These are phyloP conservation scores for Actinomortierella ambigua DNA, from an alignment of 371 early-diverging fungal species.

Conservation along the genomic window DNA sequence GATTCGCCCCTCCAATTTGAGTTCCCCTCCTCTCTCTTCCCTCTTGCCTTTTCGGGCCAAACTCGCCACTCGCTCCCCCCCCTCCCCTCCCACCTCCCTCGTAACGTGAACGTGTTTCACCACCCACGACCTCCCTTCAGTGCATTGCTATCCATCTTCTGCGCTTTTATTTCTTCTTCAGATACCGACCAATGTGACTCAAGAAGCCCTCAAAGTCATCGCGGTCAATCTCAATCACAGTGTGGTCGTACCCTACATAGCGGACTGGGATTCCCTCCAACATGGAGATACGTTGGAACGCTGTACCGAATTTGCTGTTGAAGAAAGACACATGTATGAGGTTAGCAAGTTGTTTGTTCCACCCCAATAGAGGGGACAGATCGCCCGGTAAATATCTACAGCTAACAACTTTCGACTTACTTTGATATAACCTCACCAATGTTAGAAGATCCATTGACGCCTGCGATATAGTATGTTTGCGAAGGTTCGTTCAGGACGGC, in stretches of 20 bases:
- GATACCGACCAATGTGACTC: slow-evolving; percentile 34
- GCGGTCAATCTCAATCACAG: slow-evolving; percentile 39
- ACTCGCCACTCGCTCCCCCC: too few relatives aligned
- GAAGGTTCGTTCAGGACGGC: slow-evolving; percentile 64
- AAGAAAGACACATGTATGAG: not conserved
- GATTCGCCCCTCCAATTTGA: too few relatives aligned
- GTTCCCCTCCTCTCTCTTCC: too few relatives aligned
- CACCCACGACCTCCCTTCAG: too few relatives aligned
- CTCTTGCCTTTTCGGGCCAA: too few relatives aligned
- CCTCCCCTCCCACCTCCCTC: too few relatives aligned
- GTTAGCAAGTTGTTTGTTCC: too few relatives aligned
- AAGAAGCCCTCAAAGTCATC: slow-evolving; percentile 36
- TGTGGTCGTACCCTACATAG: slow-evolving; percentile 29
- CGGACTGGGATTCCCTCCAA: slow-evolving; percentile 36
- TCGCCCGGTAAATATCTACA: too few relatives aligned
- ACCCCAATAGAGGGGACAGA: too few relatives aligned
- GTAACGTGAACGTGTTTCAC: too few relatives aligned
- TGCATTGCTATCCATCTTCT: not conserved
- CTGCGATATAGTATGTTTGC: slow-evolving; percentile 73
- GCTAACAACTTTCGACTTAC: slow-evolving; percentile 59
- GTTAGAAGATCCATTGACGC: slow-evolving; percentile 59
- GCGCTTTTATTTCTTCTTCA: slow-evolving; percentile 10
- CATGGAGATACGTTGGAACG: slow-evolving; percentile 39
- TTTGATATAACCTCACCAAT: slow-evolving; percentile 70
- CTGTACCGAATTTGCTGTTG: slow-evolving; percentile 37